Percentiles rank a stretch among this genome's conserved stretches.
These are phyloP conservation scores for Mortierella sp. DNA, from an alignment of 371 early-diverging fungal species.

Conservation along the genomic window DNA sequence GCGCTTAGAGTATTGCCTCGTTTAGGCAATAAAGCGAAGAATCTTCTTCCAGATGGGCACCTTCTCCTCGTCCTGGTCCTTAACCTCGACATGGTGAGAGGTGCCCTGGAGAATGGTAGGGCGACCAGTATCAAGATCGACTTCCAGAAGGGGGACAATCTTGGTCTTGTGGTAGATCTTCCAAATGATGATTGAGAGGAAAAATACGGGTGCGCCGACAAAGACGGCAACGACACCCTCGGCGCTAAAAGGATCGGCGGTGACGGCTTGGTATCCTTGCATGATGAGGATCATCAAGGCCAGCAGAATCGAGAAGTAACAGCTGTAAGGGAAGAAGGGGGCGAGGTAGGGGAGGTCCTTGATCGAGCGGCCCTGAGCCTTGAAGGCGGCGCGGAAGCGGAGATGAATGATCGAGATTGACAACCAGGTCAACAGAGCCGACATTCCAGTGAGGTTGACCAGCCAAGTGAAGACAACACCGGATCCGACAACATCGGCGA, in stretches of 20 bases:
- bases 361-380: constrained; percentile 75
- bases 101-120: constrained; percentile 30
- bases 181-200: constrained; percentile 62
- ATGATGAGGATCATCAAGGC: constrained; percentile 73
- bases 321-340: constrained; percentile 77
- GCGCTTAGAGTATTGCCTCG: not conserved
- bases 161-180: constrained; percentile 68
- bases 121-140: constrained; percentile 72
- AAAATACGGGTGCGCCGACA: constrained; percentile 65
- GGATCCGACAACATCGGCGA: constrained; percentile 68
- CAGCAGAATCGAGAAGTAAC: constrained; percentile 75
- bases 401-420: constrained; percentile 84
- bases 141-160: constrained; percentile 69
- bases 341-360: constrained; percentile 80
- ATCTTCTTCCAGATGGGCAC: constrained; percentile 20
- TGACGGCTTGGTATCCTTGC: constrained; percentile 73
- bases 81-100: constrained; percentile 24
- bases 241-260: constrained; percentile 61
- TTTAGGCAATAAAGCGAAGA: constrained; percentile 28
- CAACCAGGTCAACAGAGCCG: constrained; percentile 87
- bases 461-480: constrained; percentile 83
- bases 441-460: constrained; percentile 75
- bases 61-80: not conserved
- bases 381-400: constrained; percentile 85
- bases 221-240: constrained; percentile 62